Conservation (phyloP, 1,139 yeast genomes). For the Diutina siamensis region DNA sequence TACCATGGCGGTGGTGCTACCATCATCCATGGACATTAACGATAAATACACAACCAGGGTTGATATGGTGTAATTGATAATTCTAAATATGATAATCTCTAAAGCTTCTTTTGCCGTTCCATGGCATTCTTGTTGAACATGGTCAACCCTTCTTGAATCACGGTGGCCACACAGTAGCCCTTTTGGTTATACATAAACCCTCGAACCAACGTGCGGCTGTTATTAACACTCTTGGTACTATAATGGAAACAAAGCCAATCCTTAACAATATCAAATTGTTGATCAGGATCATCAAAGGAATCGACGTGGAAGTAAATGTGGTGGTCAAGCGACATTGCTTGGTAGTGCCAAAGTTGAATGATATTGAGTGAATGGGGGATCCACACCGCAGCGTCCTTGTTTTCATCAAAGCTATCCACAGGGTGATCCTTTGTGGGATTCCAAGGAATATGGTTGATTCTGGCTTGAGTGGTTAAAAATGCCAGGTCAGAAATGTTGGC, state of each 20-base stretch:
- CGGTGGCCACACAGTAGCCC: constrained; percentile 29
- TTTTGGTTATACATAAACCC: constrained; percentile 25
- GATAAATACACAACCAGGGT: no score
- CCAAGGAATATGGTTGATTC: constrained; percentile 34
- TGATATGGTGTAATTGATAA: neutral
- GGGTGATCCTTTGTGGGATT: constrained; percentile 27
- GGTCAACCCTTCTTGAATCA: constrained; percentile 35
- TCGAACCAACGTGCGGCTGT: constrained; percentile 27
- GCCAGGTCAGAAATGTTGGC: constrained; percentile 32
- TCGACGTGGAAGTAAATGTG: constrained; percentile 32
- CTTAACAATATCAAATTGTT: constrained; percentile 22
- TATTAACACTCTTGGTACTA: constrained; percentile 25
- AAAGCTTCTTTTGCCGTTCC: neutral
- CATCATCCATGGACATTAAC: no score
- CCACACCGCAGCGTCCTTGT: constrained; percentile 22
- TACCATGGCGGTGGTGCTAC: no score
- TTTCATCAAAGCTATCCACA: constrained; percentile 22
- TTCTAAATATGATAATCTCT: neutral
- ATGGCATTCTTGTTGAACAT: constrained; percentile 4
- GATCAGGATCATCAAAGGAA: constrained; percentile 12
- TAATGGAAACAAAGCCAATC: constrained; percentile 32
- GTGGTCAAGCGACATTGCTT: constrained; percentile 39
- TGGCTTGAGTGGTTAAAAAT: constrained; percentile 30
- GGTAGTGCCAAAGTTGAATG: constrained; percentile 32
- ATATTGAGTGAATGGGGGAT: constrained; percentile 26